Percentiles rank a stretch among this genome's conserved stretches.
Conservation (phyloP, 176 grass and related monocot species). For the Aegilops sharonensis region DNA sequence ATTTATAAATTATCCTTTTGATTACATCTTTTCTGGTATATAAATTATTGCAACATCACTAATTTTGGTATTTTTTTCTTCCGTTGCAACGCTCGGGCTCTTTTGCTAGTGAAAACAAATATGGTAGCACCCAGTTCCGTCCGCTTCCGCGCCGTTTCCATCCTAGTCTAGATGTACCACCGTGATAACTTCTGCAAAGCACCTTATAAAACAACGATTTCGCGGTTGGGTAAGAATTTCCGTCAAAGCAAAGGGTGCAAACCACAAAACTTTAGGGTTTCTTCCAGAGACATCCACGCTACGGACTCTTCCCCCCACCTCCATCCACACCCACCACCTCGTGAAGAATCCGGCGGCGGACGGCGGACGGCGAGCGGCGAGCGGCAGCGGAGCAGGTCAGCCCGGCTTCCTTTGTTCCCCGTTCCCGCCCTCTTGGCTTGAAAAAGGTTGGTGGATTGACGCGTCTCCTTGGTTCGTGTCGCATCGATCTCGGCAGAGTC, state of each 20-base stretch:
- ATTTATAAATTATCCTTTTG: too few species aligned
- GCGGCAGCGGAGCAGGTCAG: slow-evolving; percentile 7
- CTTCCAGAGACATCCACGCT: background rate
- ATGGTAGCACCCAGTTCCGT: too few species aligned
- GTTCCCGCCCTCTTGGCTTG: background rate
- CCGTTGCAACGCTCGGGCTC: too few species aligned
- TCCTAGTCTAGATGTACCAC: background rate
- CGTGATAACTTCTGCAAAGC: background rate
- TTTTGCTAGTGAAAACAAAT: too few species aligned
- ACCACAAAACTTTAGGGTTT: slow-evolving; percentile 33
- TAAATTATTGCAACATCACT: too few species aligned
- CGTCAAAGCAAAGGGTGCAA: background rate
- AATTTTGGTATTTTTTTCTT: too few species aligned
- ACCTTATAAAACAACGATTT: background rate
- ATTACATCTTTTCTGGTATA: too few species aligned
- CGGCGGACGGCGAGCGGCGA: slow-evolving; percentile 24
- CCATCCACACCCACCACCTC: background rate
- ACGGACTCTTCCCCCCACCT: background rate
- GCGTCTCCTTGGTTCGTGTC: background rate
- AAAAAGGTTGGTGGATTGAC: background rate
- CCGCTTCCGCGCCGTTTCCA: too few species aligned
- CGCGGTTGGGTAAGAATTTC: background rate
- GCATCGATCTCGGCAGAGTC: slow-evolving; percentile 16
- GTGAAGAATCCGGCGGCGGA: slow-evolving; percentile 27
- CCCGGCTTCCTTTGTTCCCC: too few species aligned